Conservation (phyloP, 495 filamentous ascomycete species). For the Recurvomyces mirabilis region DNA sequence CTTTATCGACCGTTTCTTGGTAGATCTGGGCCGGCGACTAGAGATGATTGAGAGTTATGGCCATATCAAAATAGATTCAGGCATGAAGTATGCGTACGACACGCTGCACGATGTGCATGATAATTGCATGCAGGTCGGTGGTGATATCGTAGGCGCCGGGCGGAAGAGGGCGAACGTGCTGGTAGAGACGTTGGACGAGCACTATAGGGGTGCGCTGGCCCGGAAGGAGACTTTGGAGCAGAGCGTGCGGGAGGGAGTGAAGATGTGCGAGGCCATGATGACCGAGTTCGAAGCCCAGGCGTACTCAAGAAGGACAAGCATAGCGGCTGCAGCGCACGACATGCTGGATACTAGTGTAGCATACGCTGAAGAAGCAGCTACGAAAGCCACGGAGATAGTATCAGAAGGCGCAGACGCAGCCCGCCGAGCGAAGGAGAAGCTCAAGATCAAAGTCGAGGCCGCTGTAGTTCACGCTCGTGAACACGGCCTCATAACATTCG, state of each 20-base stretch:
- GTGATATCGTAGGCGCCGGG: conserved; percentile 78
- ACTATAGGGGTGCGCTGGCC: conserved; percentile 79
- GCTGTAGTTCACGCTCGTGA: conserved; percentile 71
- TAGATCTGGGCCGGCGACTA: conserved; percentile 72
- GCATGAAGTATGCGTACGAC: conserved; percentile 67
- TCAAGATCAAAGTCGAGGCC: conserved; percentile 68
- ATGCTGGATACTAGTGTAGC: conserved; percentile 60
- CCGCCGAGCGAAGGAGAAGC: conserved; percentile 58
- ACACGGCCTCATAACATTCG: conserved; percentile 72
- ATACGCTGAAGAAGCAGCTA: conserved; percentile 62
- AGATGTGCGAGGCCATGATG: conserved; percentile 71
- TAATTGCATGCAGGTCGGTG: conserved; percentile 82
- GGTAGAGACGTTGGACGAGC: conserved; percentile 84
- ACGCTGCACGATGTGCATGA: conserved; percentile 79
- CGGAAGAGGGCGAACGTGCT: conserved; percentile 73
- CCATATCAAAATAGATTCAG: conserved; percentile 68
- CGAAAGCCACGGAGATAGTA: conserved; percentile 64
- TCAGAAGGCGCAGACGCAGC: conserved; percentile 78
- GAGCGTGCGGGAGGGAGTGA: conserved; percentile 78
- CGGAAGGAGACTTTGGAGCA: conserved; percentile 81
- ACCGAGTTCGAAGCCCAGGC: conserved; percentile 73
- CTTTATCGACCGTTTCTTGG: conserved; percentile 69
- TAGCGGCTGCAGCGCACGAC: conserved; percentile 37
- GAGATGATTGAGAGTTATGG: conserved; percentile 84
- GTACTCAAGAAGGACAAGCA: conserved; percentile 47